Percentiles rank a stretch among this genome's conserved stretches.
Evolutionary conservation across 129 eudicot species (phyloP).

Genomic region (Saussurea involucrata): DNA sequence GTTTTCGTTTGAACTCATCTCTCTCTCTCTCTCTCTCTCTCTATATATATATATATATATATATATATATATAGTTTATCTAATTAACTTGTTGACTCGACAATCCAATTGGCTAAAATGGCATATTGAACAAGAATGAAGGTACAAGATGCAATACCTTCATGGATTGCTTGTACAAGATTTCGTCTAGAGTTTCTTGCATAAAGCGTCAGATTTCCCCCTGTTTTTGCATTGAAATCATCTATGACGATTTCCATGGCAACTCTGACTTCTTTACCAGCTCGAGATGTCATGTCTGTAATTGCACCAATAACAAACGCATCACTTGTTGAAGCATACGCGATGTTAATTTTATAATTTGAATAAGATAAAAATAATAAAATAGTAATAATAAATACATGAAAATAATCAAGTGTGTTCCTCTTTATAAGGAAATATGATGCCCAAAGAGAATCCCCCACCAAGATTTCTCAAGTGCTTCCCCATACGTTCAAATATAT

Average conservation of each 20-base stretch:
- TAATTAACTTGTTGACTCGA: not conserved
- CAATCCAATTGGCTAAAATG: not conserved
- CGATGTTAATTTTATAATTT: not conserved
- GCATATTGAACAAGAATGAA: not conserved
- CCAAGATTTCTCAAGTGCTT: not conserved
- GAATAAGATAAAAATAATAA: not conserved
- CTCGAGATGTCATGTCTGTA: slow-evolving; percentile 36
- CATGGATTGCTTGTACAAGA: slow-evolving; percentile 11
- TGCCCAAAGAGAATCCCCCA: not conserved
- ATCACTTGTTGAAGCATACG: not conserved
- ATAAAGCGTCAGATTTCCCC: slow-evolving; percentile 15
- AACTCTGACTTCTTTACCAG: slow-evolving; percentile 45
- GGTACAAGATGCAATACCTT: slow-evolving; percentile 16
- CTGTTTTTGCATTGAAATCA: slow-evolving; percentile 15
- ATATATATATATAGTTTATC: no score
- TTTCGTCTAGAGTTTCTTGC: slow-evolving; percentile 20
- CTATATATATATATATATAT: no score
- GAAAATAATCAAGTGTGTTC: not conserved
- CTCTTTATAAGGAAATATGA: not conserved
- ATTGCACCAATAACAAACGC: slow-evolving; percentile 33
- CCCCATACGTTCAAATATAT: not conserved
- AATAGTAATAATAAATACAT: not conserved
- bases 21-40: no score
- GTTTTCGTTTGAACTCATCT: no score
- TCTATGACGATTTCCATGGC: slow-evolving; percentile 49